phyloP scores from a whole-genome alignment of 2,329 filamentous ascomycete genomes.

The Magnaporthiopsis incrustans region DNA sequence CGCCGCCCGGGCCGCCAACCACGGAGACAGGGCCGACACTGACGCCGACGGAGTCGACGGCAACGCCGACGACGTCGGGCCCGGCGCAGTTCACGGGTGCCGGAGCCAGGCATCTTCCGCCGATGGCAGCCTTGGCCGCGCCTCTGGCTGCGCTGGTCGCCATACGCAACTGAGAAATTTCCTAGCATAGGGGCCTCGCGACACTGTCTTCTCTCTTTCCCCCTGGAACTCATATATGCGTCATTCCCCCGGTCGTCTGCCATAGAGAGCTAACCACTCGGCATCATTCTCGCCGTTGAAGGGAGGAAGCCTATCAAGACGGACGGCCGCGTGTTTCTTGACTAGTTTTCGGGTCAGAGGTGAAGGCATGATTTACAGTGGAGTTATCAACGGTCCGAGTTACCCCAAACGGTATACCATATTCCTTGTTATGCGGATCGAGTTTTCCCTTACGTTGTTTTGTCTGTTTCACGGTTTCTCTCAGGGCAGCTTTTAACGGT shows the following conservation, averaged over 20 bases:
- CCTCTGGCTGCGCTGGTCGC: neutral
- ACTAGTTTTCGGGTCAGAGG: neutral
- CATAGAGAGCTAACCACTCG: neutral
- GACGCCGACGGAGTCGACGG: neutral
- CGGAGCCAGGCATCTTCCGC: neutral
- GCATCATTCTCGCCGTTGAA: neutral
- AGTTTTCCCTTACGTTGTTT: neutral
- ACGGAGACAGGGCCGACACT: neutral
- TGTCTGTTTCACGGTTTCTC: neutral
- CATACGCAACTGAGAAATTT: slow-evolving; percentile 5
- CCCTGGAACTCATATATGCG: neutral
- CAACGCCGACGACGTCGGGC: neutral
- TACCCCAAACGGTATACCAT: neutral
- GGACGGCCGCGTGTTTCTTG: neutral
- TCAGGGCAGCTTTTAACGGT: neutral
- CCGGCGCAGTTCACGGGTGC: slow-evolving; percentile 5
- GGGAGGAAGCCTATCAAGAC: neutral
- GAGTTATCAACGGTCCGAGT: neutral
- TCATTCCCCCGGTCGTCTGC: neutral
- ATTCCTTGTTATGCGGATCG: neutral
- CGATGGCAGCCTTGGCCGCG: neutral
- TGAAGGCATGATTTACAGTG: neutral
- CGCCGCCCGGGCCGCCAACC: slow-evolving; percentile 1
- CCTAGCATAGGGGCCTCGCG: slow-evolving; percentile 7
- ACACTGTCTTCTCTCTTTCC: neutral